Base-by-base conservation (phyloP, 176 grass and related monocot species). In the Avena insularis region DNA sequence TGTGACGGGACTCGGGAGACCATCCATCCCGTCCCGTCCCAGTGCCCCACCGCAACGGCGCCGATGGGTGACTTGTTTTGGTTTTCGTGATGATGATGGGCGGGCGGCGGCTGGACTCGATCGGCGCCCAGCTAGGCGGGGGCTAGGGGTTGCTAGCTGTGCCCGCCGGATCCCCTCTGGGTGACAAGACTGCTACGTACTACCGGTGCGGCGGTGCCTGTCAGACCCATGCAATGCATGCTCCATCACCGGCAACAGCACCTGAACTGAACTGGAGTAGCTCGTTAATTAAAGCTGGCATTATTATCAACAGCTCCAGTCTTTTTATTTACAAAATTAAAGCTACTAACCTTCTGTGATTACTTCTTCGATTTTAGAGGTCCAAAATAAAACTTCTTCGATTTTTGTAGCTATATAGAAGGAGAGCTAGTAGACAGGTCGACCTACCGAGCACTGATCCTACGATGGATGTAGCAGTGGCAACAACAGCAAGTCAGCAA, bases 1-100 rank as follows among this genome's bases (percentile, higher is more conserved):
- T 38, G 8, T 48, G 62, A 79, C 27, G 62, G 50, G 76, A 79
- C 16, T 79, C 16, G 85, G 77, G 77, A 86, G 66, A 60, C 77
- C 23, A 17, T 36, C 50, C n/a, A 15, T n/a, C 19, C 3, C 75
- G 23, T 59, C 76, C 38, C 38, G 5, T 35, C 33, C 33, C 33
- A 25, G 25, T 25, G 33, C 3, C 33, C 59, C 75, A 25, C 27
- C 10, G 47, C 20, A 12, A 47, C 63, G 17, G 31, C 40, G 56
- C 33, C 14, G 14, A 16, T 48, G 48, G 14, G 66, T 20, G 46
- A 53, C 58, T 68, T 79, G 2, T 43, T 85, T 17, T 3, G 23
- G 9, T 0, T 70, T 14, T 48, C 2, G 1, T 14, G 60, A 75
- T 31, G 60, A 75, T 31, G 11, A 35, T 43, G 81, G 48, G 56